These are phyloP conservation scores for Cryphonectria nitschkei DNA, from an alignment of 2,329 filamentous ascomycete genomes.

Conservation along the genomic window DNA sequence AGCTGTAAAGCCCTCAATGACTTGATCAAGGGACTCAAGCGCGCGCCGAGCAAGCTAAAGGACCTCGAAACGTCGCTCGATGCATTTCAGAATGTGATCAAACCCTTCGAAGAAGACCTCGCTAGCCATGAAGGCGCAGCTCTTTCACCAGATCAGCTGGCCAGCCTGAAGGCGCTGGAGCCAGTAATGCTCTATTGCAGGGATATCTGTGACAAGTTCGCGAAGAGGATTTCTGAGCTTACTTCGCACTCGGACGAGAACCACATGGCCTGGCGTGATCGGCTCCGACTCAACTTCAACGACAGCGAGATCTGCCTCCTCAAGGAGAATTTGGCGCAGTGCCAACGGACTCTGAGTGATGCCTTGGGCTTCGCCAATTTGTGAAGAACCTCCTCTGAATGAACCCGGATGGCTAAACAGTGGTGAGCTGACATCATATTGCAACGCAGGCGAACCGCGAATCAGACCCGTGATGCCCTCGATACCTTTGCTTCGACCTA, in stretches of 20 bases:
- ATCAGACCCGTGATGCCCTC: conserved; percentile 4
- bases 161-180: not conserved
- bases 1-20: conserved; percentile 18
- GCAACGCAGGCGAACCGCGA: not conserved
- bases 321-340: conserved; percentile 16
- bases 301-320: conserved; percentile 14
- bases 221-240: not conserved
- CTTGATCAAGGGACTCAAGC: conserved; percentile 2
- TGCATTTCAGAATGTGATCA: conserved; percentile 4
- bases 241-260: conserved; percentile 14
- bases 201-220: conserved; percentile 2
- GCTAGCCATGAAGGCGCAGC: not conserved
- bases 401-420: not conserved
- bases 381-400: not conserved
- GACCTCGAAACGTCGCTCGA: not conserved
- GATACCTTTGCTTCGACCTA: conserved; percentile 3
- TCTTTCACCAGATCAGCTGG: not conserved
- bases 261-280: conserved; percentile 2
- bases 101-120: not conserved
- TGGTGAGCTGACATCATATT: not conserved
- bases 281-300: conserved; percentile 17
- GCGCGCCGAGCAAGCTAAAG: not conserved
- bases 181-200: conserved; percentile 7
- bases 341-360: conserved; percentile 13
- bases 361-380: conserved; percentile 12